Percentiles rank a stretch among this genome's conserved stretches.
phyloP scores from a whole-genome alignment of 2,329 filamentous ascomycete species.

The Diaporthe batatas region DNA sequence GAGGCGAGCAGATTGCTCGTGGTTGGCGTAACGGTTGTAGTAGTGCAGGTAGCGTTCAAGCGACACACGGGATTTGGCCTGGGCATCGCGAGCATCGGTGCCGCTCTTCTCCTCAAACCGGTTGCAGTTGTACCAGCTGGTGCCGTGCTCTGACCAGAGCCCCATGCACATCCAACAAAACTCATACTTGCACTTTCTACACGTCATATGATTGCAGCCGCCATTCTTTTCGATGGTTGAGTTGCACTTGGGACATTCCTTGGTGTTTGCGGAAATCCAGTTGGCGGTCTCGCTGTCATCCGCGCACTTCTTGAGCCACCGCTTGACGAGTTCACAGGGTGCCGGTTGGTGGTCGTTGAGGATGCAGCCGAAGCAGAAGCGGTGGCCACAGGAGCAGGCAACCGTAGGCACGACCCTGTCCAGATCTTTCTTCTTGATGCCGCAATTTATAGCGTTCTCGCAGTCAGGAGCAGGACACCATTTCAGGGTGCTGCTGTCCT shows the following conservation, averaged over 20 bases:
- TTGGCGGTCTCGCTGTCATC: conserved; percentile 99
- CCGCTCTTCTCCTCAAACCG: conserved; percentile 97
- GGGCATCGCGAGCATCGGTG: conserved; percentile 88
- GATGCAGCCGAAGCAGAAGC: conserved; percentile 96
- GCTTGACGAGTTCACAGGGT: conserved; percentile 90
- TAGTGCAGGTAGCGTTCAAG: conserved; percentile 98
- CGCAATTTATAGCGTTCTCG: conserved; percentile 90
- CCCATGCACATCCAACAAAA: conserved; percentile 99
- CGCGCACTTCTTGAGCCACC: conserved; percentile 97
- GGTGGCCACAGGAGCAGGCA: conserved; percentile 83
- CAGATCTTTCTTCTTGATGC: conserved; percentile 88
- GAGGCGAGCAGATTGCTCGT: conserved; percentile 96
- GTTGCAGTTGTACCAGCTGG: conserved; percentile 99
- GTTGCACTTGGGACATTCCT: conserved; percentile 95
- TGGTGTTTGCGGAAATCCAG: conserved; percentile 99
- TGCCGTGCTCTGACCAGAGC: conserved; percentile 97
- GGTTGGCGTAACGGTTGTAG: conserved; percentile 99
- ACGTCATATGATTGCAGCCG: conserved; percentile 98
- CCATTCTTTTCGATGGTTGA: conserved; percentile 99
- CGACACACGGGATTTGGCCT: conserved; percentile 90
- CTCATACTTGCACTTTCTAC: conserved; percentile 93
- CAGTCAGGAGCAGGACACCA: conserved; percentile 99
- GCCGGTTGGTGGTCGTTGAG: conserved; percentile 92
- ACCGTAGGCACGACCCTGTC: conserved; percentile 90
- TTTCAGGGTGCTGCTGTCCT: conserved; percentile 94